These are phyloP conservation scores for Penicillium digitatum DNA, from an alignment of 2,329 filamentous ascomycete genomes.

Conservation along the genomic window DNA sequence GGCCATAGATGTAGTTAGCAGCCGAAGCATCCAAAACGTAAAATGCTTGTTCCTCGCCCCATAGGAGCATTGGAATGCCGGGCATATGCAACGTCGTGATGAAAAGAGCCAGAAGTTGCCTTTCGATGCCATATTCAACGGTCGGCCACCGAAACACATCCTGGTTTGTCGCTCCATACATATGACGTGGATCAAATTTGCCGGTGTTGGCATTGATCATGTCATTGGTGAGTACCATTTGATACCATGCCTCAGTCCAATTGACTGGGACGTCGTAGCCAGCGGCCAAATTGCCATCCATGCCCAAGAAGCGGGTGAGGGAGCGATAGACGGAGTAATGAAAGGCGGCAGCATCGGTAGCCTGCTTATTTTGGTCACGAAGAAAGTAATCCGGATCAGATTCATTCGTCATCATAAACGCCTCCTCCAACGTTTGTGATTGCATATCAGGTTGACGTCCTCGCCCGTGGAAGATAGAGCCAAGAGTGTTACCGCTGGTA, in stretches of 20 bases:
- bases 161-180: slow-evolving; percentile 63
- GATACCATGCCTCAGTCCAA: slow-evolving; percentile 55
- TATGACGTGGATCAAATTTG: slow-evolving; percentile 60
- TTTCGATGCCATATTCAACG: slow-evolving; percentile 54
- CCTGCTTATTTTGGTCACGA: slow-evolving; percentile 50
- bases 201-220: slow-evolving; percentile 59
- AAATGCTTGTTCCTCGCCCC: slow-evolving; percentile 64
- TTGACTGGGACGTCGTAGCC: slow-evolving; percentile 54
- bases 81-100: slow-evolving; percentile 58
- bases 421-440: slow-evolving; percentile 47
- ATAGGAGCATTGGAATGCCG: slow-evolving; percentile 58
- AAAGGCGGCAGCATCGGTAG: slow-evolving; percentile 59
- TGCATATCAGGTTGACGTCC: slow-evolving; percentile 55
- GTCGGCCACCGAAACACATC: slow-evolving; percentile 64
- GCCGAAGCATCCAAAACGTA: slow-evolving; percentile 63
- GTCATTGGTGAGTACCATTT: slow-evolving; percentile 57
- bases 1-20: slow-evolving; percentile 62
- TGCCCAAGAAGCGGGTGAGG: slow-evolving; percentile 58
- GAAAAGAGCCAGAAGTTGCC: slow-evolving; percentile 56
- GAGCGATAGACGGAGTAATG: slow-evolving; percentile 62
- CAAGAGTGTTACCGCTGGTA: slow-evolving; percentile 58
- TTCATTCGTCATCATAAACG: slow-evolving; percentile 47
- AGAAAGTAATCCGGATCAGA: slow-evolving; percentile 49
- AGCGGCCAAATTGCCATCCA: slow-evolving; percentile 55
- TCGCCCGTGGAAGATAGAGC: slow-evolving; percentile 59